Evolutionary conservation across 164 flowering plant genomes (phyloP).

Genomic region (Liquidambar formosana): DNA sequence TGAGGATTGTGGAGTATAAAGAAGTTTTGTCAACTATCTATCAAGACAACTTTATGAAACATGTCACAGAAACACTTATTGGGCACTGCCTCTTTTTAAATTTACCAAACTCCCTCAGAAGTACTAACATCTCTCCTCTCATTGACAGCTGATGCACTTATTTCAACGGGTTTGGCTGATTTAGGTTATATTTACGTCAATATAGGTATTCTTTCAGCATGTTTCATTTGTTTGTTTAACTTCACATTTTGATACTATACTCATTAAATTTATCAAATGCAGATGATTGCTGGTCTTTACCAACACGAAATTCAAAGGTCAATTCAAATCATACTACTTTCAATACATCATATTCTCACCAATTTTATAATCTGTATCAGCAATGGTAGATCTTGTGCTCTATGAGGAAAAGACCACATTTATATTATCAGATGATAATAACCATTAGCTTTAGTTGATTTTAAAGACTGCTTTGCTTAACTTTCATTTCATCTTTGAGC

Average conservation of each 20-base stretch:
- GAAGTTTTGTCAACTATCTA: too few relatives aligned
- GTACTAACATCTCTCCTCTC: constrained; percentile 13
- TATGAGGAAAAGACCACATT: too few relatives aligned
- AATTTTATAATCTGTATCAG: too few relatives aligned
- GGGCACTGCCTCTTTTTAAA: neutral
- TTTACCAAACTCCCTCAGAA: neutral
- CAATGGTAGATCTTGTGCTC: too few relatives aligned
- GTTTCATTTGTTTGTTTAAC: neutral
- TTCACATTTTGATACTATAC: neutral
- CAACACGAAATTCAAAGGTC: constrained; percentile 53
- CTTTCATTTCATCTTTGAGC: neutral
- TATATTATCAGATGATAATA: too few relatives aligned
- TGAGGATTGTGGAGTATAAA: too few relatives aligned
- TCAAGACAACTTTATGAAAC: too few relatives aligned
- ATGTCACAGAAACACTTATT: neutral
- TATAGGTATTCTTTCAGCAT: constrained; percentile 58
- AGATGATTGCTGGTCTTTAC: constrained; percentile 97
- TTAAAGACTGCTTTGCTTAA: too few relatives aligned
- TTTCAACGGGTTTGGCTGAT: constrained; percentile 82
- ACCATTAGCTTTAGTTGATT: too few relatives aligned
- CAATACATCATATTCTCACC: neutral
- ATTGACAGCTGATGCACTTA: constrained; percentile 89
- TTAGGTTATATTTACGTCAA: constrained; percentile 82
- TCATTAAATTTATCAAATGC: constrained; percentile 24
- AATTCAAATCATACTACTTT: neutral